Base-by-base conservation (phyloP, 768 basidiomycete species). In the Phanerodontia chrysosporium region DNA sequence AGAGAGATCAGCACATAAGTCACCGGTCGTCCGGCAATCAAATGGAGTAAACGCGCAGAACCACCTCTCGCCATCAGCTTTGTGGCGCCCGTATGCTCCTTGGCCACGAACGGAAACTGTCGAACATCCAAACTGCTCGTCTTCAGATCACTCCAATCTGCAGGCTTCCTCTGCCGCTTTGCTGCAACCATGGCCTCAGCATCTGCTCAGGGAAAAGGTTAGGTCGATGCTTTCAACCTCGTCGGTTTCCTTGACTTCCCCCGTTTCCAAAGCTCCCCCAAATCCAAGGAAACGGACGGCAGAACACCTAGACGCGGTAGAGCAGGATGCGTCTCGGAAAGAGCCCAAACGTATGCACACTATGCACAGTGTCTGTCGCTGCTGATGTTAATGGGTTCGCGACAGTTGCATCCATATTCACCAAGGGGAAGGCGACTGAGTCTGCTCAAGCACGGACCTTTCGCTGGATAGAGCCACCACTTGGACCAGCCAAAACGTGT, bases 401-500 rank as follows among this genome's bases (percentile, higher is more conserved):
- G 46, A 32, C 51, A 60, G 32, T 13, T 48, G 39, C 29, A 12
- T 13, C 54, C 71, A 71, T 73, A 10, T 69, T 66, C 45, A 64
- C 72, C 21, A 65, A 71, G 3, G 63, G 61, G 42, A 69, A 64
- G 51, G 30, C 63, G 1, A 45, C n/a, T 18, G 51, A 49, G 46
- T 21, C 58, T 1, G 46, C 58, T 21, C 18, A 62, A 1, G 39
- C 55, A 21, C 16, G 62, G 5, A 53, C 62, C 12, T 72, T 74
- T 55, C 67, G 62, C 28, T 73, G 73, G 73, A 55, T 69, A 58
- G 61, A 54, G n/a, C n/a, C n/a, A n/a, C 46, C 69, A 0, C 69
- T 74, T 8, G 73, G 73, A 2, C 64, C 67, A 1, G 61, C 66
- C 21, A 66, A 65, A 12, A 72, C 75, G 14, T 77, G 75, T 56